phyloP scores from a whole-genome alignment of 2,329 filamentous ascomycete genomes.

The Epichloe sp. region DNA sequence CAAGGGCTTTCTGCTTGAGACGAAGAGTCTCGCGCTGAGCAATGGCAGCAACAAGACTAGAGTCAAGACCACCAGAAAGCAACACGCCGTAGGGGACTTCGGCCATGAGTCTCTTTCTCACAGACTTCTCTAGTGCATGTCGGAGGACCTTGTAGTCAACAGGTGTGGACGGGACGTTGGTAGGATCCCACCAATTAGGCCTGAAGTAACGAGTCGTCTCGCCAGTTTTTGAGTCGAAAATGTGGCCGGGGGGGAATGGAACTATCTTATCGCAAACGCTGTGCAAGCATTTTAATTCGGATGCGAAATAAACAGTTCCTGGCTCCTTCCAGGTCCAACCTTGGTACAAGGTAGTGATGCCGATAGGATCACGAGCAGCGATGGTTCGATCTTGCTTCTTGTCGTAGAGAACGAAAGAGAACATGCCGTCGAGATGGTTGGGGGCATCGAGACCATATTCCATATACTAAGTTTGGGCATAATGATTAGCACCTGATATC shows the following conservation, averaged over 20 bases:
- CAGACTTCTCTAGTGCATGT: slow-evolving; percentile 73
- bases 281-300: slow-evolving; percentile 87
- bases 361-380: slow-evolving; percentile 91
- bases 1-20: slow-evolving; percentile 51
- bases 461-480: slow-evolving; percentile 51
- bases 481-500: not conserved
- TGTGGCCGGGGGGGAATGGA: slow-evolving; percentile 80
- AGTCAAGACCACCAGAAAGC: slow-evolving; percentile 89
- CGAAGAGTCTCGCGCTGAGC: slow-evolving; percentile 84
- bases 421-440: slow-evolving; percentile 95
- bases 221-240: slow-evolving; percentile 90
- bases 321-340: slow-evolving; percentile 77
- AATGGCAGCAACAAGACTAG: slow-evolving; percentile 86
- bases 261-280: slow-evolving; percentile 92
- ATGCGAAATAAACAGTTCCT: slow-evolving; percentile 85
- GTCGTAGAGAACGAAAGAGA: slow-evolving; percentile 97
- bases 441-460: slow-evolving; percentile 86
- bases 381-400: slow-evolving; percentile 86
- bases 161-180: slow-evolving; percentile 63
- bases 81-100: slow-evolving; percentile 96
- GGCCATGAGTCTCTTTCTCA: slow-evolving; percentile 95
- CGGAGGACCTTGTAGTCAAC: slow-evolving; percentile 75
- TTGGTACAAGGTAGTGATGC: slow-evolving; percentile 94
- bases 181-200: slow-evolving; percentile 82
- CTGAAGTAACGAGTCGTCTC: slow-evolving; percentile 78